Evolutionary conservation across 345 rosid genomes (phyloP), one percentile per base, ranked within the genome.

Genomic region (Isatis tinctoria): DNA sequence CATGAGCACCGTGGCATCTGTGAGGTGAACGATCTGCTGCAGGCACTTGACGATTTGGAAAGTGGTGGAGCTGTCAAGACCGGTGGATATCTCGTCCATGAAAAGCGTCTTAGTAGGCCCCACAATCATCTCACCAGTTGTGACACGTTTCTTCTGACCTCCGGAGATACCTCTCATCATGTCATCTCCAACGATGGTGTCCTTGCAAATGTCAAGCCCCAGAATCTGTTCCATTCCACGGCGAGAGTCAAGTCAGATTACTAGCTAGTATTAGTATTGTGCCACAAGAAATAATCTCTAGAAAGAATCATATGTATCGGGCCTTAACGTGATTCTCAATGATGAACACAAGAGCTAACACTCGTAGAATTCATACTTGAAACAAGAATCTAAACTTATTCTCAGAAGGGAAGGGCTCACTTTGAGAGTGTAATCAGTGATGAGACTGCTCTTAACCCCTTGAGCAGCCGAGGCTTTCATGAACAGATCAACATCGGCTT

Each of bases 381-480:
- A 32, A 6, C 36, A 32, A 35, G 14, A 20, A 4, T 22, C 24
- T 24, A 51, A 51, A 51, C n/a, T 24, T 32, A 12, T 51, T 24
- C 0, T 2, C 10, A 13, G 17, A 10, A 17, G 57, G 3, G 9
- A 52, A 8, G 10, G 35, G 35, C 83, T 77, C 79, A 90, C 98
- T 69, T 90, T 93, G 69, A 93, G 89, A 11, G 92, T 93, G 67
- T 93, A 93, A 67, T 93, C 98, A 30, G 96, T 93, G 37, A 87
- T 76, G 22, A 93, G 85, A 71, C 85, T 93, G 82, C 88, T 87
- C 77, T 86, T 88, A 33, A 86, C 82, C 8, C 93, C 98, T 81
- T 82, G 64, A 82, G 88, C 80, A 10, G 98, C 86, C 0, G 96
- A 88, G 67, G 98, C 98, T 94, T 90, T 92, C 96, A 88, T 85